Base-by-base conservation (phyloP, 2,329 filamentous ascomycete species). In the Eutypella sp. region DNA sequence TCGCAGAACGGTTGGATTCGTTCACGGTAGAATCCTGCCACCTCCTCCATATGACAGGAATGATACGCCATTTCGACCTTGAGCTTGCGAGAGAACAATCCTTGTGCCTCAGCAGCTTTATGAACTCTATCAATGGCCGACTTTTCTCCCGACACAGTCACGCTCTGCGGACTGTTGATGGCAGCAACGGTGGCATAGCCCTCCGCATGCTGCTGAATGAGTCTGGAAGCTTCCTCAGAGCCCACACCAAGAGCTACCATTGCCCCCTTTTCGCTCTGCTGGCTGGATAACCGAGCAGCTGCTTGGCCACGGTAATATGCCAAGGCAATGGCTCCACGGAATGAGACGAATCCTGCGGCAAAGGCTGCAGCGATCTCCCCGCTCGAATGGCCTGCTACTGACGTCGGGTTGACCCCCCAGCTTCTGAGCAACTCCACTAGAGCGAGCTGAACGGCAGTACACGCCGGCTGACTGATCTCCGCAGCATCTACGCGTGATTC, bases 371-470 rank as follows among this genome's bases (percentile, higher is more conserved):
- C 61, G 29, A 66, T 67, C 47, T 67, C 65, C 3, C 65, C 65
- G 27, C 57, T 61, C 2, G 61, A 65, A 40, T 67, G 65, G 0
- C 65, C 62, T 3, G 56, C 51, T 3, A 63, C 60, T 9, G 49
- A 48, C 7, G 47, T 22, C 5, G 62, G 61, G 5, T 27, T 40
- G 8, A 67, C 44, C 7, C 52, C 55, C 49, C 60, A 64, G 19
- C 51, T 46, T 22, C 46, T 47, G 40, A 66, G 54, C 1, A 69
- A 49, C n/a, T 58, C 50, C 0, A 68, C 53, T 2, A 71, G 46
- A 20, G 51, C 67, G n/a, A 71, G 47, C 46, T 71, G 69, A 5
- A 70, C 24, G 1, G 64, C 62, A 11, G 67, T 69, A 43, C 64
- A 70, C 3, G 62, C 42, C 8, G 68, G 61, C 42, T 68, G 65